These are phyloP conservation scores for Tubosaeta sp. DNA, from an alignment of 768 basidiomycete genomes.

Conservation along the genomic window DNA sequence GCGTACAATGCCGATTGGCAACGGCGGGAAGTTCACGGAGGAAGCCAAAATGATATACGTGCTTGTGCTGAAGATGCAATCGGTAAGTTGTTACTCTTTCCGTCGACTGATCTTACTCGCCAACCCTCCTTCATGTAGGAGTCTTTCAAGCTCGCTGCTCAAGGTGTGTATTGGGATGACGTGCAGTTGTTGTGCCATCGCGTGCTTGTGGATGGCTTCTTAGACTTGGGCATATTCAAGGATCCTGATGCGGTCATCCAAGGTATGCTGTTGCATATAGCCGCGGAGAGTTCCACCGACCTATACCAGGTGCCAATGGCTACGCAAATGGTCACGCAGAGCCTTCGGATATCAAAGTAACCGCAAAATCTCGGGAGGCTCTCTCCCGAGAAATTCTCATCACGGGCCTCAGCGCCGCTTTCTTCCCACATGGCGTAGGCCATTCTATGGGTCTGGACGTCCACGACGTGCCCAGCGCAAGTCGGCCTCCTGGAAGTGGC, in stretches of 20 bases:
- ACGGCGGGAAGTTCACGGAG: slow-evolving; percentile 82
- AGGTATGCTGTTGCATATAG: slow-evolving; percentile 7
- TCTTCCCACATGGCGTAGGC: slow-evolving; percentile 93
- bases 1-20: slow-evolving; percentile 89
- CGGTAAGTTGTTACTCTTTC: slow-evolving; percentile 36
- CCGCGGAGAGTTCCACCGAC: not conserved
- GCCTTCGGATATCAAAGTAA: not conserved
- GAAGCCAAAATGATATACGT: slow-evolving; percentile 82
- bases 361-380: slow-evolving; percentile 10
- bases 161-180: slow-evolving; percentile 87
- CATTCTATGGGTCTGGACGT: slow-evolving; percentile 94
- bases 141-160: slow-evolving; percentile 63
- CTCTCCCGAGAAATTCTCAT: slow-evolving; percentile 55
- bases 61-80: slow-evolving; percentile 89
- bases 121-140: slow-evolving; percentile 40
- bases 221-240: slow-evolving; percentile 82
- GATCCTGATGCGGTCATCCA: slow-evolving; percentile 41
- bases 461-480: slow-evolving; percentile 85
- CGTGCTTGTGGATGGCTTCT: slow-evolving; percentile 76
- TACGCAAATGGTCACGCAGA: not conserved
- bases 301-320: slow-evolving; percentile 2
- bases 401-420: slow-evolving; percentile 75
- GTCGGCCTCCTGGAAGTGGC: slow-evolving; percentile 58
- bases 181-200: slow-evolving; percentile 83
- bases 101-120: not conserved